These are phyloP conservation scores for Fomitopsis pulvina DNA, from an alignment of 768 basidiomycete genomes.

Conservation along the genomic window DNA sequence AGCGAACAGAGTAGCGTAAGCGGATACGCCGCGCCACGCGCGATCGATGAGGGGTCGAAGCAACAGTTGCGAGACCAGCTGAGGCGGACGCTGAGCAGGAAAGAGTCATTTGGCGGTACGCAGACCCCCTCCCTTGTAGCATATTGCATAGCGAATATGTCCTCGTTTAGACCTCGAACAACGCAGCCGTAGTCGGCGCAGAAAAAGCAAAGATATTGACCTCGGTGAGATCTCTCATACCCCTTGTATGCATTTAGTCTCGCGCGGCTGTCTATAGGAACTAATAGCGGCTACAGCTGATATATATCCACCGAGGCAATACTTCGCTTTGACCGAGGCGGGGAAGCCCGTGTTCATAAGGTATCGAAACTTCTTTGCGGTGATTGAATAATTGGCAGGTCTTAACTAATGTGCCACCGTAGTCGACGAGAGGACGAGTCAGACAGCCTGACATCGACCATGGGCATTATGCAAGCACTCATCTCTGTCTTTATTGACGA, in stretches of 20 bases:
- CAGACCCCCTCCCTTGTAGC: background rate
- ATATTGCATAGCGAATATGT: background rate
- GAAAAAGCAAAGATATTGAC: conserved; percentile 15
- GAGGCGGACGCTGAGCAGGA: conserved; percentile 54
- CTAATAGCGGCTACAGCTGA: conserved; percentile 5
- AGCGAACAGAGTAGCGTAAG: conserved; percentile 47
- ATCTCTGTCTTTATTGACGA: conserved; percentile 95
- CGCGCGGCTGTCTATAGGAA: background rate
- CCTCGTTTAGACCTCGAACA: background rate
- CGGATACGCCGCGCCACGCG: conserved; percentile 35
- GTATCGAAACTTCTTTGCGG: too few species aligned
- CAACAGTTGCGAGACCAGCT: conserved; percentile 65
- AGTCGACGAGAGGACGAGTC: conserved; percentile 52
- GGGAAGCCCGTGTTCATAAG: conserved; percentile 97
- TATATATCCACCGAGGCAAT: conserved; percentile 37
- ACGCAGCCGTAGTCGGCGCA: background rate
- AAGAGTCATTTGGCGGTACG: conserved; percentile 44
- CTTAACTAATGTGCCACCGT: background rate
- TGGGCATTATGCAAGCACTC: conserved; percentile 92
- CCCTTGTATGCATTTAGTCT: conserved; percentile 25
- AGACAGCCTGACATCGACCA: conserved; percentile 67
- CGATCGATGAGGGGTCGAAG: conserved; percentile 52
- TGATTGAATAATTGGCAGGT: conserved; percentile 8
- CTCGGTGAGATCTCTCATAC: conserved; percentile 35
- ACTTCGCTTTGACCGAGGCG: conserved; percentile 90